A percentile compares a stretch with the other conserved stretches of the same genome.
phyloP scores from a whole-genome alignment of 345 rosid genomes.

The Sisymbrium irio region DNA sequence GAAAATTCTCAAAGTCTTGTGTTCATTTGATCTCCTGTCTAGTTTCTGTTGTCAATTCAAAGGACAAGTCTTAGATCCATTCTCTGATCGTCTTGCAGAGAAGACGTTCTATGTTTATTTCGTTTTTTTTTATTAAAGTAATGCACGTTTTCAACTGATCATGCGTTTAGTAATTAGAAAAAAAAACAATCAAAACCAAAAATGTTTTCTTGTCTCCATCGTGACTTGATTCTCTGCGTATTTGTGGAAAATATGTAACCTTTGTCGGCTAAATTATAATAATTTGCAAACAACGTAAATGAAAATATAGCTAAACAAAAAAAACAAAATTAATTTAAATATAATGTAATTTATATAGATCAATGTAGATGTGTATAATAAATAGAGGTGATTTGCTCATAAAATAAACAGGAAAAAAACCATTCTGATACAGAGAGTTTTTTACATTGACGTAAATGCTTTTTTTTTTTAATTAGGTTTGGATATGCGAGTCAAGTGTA shows the following conservation, averaged over 20 bases:
- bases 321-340: neutral
- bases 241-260: slow-evolving; percentile 24
- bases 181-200: neutral
- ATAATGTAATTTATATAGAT: neutral
- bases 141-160: neutral
- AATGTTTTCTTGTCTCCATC: slow-evolving; percentile 27
- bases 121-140: neutral
- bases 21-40: neutral
- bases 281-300: neutral
- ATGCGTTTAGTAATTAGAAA: neutral
- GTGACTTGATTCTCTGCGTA: slow-evolving; percentile 22
- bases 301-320: neutral
- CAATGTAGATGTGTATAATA: too few species aligned
- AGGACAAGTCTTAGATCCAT: neutral
- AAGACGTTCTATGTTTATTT: neutral
- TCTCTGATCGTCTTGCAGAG: neutral
- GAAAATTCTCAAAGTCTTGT: neutral
- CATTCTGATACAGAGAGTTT: too few species aligned
- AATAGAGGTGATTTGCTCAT: too few species aligned
- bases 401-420: too few species aligned
- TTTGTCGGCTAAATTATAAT: slow-evolving; percentile 18
- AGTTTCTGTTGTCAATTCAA: too few species aligned
- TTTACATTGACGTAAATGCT: too few species aligned
- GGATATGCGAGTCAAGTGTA: too few species aligned
- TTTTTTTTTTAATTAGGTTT: too few species aligned